phyloP scores from a whole-genome alignment of 768 basidiomycete genomes.

The Solioccasus polychromus region DNA sequence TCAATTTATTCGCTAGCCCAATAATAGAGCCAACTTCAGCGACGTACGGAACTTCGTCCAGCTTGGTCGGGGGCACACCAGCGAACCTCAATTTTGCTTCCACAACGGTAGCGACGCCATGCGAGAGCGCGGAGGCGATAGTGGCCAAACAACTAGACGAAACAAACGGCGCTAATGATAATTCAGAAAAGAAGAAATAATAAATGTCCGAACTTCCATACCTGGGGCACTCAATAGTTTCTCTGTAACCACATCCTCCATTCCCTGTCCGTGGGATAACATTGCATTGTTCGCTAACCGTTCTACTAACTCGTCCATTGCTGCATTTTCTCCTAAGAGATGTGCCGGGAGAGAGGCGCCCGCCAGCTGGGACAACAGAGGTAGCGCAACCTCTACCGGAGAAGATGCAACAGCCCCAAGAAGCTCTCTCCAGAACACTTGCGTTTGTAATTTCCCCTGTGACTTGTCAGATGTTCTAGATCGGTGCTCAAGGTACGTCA shows the following conservation, averaged over 20 bases:
- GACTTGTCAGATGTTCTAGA: conserved; percentile 6
- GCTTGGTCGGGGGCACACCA: conserved; percentile 6
- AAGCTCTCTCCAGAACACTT: conserved; percentile 30
- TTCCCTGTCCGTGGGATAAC: background rate
- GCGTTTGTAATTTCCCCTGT: conserved; percentile 10
- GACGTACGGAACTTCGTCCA: background rate
- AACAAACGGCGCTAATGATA: conserved; percentile 17
- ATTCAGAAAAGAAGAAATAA: background rate
- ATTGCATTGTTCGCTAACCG: conserved; percentile 11
- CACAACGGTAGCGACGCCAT: conserved; percentile 10
- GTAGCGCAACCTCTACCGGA: conserved; percentile 30
- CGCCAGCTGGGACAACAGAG: conserved; percentile 42
- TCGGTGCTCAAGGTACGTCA: conserved; percentile 46
- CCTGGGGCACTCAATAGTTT: conserved; percentile 19
- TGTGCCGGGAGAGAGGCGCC: conserved; percentile 40
- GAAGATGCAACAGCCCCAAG: conserved; percentile 40
- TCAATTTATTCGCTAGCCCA: conserved; percentile 13
- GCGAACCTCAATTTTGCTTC: conserved; percentile 12
- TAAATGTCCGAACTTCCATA: background rate
- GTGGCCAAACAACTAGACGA: conserved; percentile 15
- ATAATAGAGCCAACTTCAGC: conserved; percentile 5
- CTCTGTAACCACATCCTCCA: conserved; percentile 1
- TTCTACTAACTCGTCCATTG: conserved; percentile 45
- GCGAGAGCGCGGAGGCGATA: conserved; percentile 18
- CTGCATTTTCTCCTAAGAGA: conserved; percentile 41